phyloP scores from a whole-genome alignment of 345 rosid species.

The Theobroma cacao region DNA sequence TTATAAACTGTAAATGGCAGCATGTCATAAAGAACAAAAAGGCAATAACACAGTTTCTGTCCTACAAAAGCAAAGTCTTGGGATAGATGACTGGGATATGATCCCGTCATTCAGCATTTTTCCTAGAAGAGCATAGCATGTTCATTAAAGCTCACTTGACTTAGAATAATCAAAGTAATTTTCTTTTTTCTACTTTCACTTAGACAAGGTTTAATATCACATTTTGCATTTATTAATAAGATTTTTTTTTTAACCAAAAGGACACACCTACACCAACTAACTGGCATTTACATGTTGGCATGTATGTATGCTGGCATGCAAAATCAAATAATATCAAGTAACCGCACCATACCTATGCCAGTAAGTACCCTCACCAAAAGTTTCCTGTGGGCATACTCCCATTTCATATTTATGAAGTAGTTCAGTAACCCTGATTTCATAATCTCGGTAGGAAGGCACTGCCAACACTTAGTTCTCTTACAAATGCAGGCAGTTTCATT shows the following conservation, averaged over 20 bases:
- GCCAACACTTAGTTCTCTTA: constrained; percentile 55
- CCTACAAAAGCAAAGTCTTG: not conserved
- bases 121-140: not conserved
- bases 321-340: constrained; percentile 12
- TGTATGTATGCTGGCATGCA: not conserved
- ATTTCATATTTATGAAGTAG: constrained; percentile 44
- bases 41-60: not conserved
- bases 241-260: not conserved
- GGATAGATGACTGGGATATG: not conserved
- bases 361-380: constrained; percentile 50
- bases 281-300: not conserved
- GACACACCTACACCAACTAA: not conserved
- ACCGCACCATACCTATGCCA: constrained; percentile 56
- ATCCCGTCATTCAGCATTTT: not conserved
- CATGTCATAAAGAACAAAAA: not conserved
- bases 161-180: not conserved
- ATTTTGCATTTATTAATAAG: not conserved
- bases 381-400: constrained; percentile 70
- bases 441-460: constrained; percentile 46
- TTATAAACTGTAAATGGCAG: not conserved
- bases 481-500: constrained; percentile 49
- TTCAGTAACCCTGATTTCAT: constrained; percentile 46
- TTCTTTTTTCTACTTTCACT: not conserved
- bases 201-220: not conserved
- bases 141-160: not conserved